phyloP scores from a whole-genome alignment of 192 early-diverging fungal species.

The Coemansia sp. region DNA sequence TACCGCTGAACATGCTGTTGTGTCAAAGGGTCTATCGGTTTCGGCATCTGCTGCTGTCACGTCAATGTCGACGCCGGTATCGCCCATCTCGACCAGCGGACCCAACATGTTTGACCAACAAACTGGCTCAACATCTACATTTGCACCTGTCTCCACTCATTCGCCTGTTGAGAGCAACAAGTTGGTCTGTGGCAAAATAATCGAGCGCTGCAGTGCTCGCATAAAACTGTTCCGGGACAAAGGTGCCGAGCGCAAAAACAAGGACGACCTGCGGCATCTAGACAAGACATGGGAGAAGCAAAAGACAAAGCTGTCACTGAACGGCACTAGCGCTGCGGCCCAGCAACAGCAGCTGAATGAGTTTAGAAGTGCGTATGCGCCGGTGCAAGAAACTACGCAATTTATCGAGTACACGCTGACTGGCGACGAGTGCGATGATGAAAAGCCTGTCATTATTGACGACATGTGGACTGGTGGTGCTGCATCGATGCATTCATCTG shows the following conservation, averaged over 20 bases:
- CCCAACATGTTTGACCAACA: constrained; percentile 6
- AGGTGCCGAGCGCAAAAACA: constrained; percentile 77
- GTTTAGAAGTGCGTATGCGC: constrained; percentile 38
- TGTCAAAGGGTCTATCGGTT: background rate
- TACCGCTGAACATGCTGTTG: background rate
- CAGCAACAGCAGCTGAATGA: constrained; percentile 35
- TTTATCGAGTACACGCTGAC: constrained; percentile 50
- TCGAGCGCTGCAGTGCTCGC: constrained; percentile 62
- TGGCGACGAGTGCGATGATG: constrained; percentile 54
- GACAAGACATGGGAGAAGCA: constrained; percentile 68
- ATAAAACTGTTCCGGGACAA: constrained; percentile 76
- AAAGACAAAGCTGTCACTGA: constrained; percentile 31
- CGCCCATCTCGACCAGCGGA: constrained; percentile 7
- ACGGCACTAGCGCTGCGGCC: constrained; percentile 5
- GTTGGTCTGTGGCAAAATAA: constrained; percentile 25
- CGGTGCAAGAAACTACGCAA: constrained; percentile 26
- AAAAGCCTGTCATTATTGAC: constrained; percentile 47
- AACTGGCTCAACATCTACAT: background rate
- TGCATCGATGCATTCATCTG: constrained; percentile 12
- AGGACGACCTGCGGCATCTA: constrained; percentile 73
- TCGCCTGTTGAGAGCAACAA: background rate
- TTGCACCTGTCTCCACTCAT: constrained; percentile 18
- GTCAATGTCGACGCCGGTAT: constrained; percentile 26
- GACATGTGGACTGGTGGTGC: constrained; percentile 34
- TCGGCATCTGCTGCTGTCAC: background rate